Evolutionary conservation across 768 basidiomycete species (phyloP).

Genomic region (Sistotremastrum suecicum): DNA sequence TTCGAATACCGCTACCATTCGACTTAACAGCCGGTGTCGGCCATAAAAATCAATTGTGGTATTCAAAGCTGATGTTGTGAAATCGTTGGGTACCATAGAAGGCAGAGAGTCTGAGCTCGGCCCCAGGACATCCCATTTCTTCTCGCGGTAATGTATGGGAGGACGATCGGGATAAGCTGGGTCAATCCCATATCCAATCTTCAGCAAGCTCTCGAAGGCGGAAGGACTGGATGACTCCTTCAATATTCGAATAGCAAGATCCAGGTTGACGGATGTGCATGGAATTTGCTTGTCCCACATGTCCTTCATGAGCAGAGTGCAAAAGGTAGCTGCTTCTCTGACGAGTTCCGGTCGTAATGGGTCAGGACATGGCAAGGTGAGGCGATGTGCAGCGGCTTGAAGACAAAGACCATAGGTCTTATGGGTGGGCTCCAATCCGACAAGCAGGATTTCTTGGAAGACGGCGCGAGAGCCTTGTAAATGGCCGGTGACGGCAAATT

Average conservation of each 20-base stretch:
- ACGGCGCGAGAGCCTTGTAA: conserved; percentile 43
- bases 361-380: conserved; percentile 41
- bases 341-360: conserved; percentile 21
- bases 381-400: conserved; percentile 56
- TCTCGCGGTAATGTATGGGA: conserved; percentile 32
- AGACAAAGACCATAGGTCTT: conserved; percentile 50
- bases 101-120: conserved; percentile 16
- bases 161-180: conserved; percentile 57
- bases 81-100: conserved; percentile 4
- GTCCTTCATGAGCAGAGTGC: conserved; percentile 37
- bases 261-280: conserved; percentile 46
- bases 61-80: conserved; percentile 57
- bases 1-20: conserved; percentile 64
- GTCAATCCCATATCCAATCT: conserved; percentile 64
- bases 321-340: conserved; percentile 30
- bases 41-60: conserved; percentile 62
- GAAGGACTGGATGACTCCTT: conserved; percentile 46
- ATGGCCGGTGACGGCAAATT: conserved; percentile 68
- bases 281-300: conserved; percentile 37
- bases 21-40: conserved; percentile 40
- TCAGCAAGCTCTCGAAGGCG: conserved; percentile 46
- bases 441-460: conserved; percentile 38
- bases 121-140: conserved; percentile 7
- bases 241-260: conserved; percentile 53
- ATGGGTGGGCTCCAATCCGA: conserved; percentile 31